Percentiles rank a stretch among this genome's conserved stretches.
These are phyloP conservation scores for Rhizopus sp. DNA, from an alignment of 371 early-diverging fungal species.

Conservation along the genomic window DNA sequence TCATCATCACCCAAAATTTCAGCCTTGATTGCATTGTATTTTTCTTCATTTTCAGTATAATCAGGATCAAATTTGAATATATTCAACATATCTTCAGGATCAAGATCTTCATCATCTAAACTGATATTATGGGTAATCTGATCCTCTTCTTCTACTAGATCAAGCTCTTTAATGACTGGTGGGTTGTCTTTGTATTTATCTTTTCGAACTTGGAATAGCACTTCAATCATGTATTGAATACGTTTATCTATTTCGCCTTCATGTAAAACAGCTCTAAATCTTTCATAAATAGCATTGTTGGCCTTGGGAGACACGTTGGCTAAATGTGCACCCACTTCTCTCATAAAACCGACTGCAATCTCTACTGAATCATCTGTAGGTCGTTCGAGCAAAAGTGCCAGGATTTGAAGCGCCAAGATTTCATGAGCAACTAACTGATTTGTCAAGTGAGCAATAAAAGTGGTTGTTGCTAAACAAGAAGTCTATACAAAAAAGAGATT, in stretches of 20 bases:
- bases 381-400: constrained; percentile 84
- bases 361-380: constrained; percentile 98
- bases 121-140: constrained; percentile 91
- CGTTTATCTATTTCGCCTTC: constrained; percentile 94
- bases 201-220: constrained; percentile 92
- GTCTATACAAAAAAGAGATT: constrained; percentile 28
- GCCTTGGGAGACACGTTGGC: constrained; percentile 79
- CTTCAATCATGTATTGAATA: constrained; percentile 97
- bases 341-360: constrained; percentile 95
- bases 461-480: constrained; percentile 79
- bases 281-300: constrained; percentile 89
- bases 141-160: constrained; percentile 95
- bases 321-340: constrained; percentile 88
- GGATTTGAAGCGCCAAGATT: constrained; percentile 85
- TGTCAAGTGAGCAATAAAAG: constrained; percentile 91
- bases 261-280: constrained; percentile 90
- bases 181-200: constrained; percentile 93
- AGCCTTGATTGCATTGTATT: constrained; percentile 76
- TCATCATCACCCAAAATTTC: constrained; percentile 90
- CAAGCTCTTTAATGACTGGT: constrained; percentile 76
- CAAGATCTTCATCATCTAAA: constrained; percentile 87
- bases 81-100: constrained; percentile 80
- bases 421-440: constrained; percentile 93
- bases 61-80: constrained; percentile 86
- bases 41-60: constrained; percentile 81